Base-by-base conservation (phyloP, 2,329 filamentous ascomycete genomes). In the Fusarium torreyae region DNA sequence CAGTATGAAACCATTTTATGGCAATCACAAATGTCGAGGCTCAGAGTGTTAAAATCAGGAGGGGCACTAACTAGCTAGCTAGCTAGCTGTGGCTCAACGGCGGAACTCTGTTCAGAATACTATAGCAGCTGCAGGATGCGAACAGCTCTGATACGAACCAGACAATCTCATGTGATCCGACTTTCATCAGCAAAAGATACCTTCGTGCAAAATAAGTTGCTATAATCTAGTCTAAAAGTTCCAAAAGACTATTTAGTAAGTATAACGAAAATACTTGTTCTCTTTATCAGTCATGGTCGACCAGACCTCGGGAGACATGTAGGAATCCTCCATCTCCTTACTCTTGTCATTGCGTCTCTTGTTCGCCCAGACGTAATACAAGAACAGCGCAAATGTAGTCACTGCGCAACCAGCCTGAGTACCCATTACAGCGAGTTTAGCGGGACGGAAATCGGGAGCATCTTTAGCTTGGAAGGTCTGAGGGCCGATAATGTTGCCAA, bases 251-350 rank as follows among this genome's bases (percentile, higher is more conserved):
- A 17, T 55, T 59, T 76, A 83, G 45, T 83, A 83, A 1, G 79
- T 79, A 70, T 89, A 89, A 49, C 85, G 81, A 74, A 89, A 89
- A 20, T 80, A 82, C 71, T 81, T 83, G 70, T 90, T 89, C 77
- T 89, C 83, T 71, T 76, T 82, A 63, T 89, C 88, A 8, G 87
- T 89, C 79, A 86, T 75, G 24, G 83, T 81, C 38, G 77, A 78
- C 83, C 80, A 88, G 6, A 79, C 78, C 59, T 84, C 80, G 3
- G 78, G 80, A 10, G 76, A 75, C 78, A 82, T 73, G 66, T 78
- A 82, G 2, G 73, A 72, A 17, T 82, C 82, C 68, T 86, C 81
- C 18, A 72, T 76, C 57, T 80, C 74, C 26, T 75, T 71, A 20
- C 71, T 74, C 42, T 55, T 59, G 51, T 73, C 73, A 40, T 69